phyloP scores from a whole-genome alignment of 176 grass and related monocot species.

The Typha latifolia region DNA sequence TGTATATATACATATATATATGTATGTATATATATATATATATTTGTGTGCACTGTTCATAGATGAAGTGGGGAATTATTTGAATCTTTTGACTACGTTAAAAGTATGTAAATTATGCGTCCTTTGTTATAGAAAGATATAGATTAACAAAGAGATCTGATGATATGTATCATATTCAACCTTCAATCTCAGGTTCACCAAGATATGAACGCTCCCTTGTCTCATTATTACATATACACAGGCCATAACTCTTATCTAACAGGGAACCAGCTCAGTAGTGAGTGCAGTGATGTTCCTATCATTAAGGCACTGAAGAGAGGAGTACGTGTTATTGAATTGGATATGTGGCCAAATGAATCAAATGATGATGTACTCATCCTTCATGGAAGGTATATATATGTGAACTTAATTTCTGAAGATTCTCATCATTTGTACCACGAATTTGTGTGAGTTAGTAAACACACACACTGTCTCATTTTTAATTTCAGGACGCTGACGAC shows the following conservation, averaged over 20 bases:
- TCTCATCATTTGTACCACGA: too few relatives aligned
- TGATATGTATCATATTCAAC: too few relatives aligned
- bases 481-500: constrained; percentile 57
- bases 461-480: constrained; percentile 53
- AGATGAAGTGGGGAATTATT: too few relatives aligned
- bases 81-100: too few relatives aligned
- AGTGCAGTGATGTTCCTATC: constrained; percentile 69
- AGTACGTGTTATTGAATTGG: constrained; percentile 87
- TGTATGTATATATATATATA: too few relatives aligned
- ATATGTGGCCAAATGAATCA: constrained; percentile 66
- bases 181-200: constrained; percentile 30
- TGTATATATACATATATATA: not conserved
- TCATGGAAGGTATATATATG: constrained; percentile 43
- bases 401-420: too few relatives aligned
- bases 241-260: constrained; percentile 92
- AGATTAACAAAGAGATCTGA: too few relatives aligned
- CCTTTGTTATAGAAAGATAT: too few relatives aligned
- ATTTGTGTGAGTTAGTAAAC: constrained; percentile 5
- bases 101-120: too few relatives aligned
- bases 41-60: too few relatives aligned
- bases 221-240: constrained; percentile 93
- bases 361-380: constrained; percentile 52
- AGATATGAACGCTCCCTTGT: constrained; percentile 51
- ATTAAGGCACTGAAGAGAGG: constrained; percentile 48
- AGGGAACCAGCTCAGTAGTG: constrained; percentile 81